phyloP scores from a whole-genome alignment of 2,329 filamentous ascomycete species.

The Aureobasidium uvarum region DNA sequence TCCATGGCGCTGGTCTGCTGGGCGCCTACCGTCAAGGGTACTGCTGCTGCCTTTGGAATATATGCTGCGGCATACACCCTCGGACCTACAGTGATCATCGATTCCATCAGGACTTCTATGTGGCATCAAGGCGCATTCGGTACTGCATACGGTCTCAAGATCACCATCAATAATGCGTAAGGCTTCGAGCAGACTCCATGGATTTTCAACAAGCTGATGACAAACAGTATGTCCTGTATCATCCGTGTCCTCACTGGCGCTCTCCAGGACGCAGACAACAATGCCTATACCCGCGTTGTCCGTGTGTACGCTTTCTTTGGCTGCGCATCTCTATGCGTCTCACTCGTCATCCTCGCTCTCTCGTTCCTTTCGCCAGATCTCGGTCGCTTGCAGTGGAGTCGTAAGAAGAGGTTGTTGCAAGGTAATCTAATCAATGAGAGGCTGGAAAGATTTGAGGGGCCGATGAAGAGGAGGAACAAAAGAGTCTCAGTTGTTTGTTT shows the following conservation, averaged over 20 bases:
- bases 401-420: conserved; percentile 51
- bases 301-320: conserved; percentile 58
- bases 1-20: conserved; percentile 58
- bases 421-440: conserved; percentile 48
- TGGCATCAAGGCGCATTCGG: conserved; percentile 62
- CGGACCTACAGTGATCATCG: conserved; percentile 60
- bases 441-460: conserved; percentile 45
- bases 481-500: conserved; percentile 47
- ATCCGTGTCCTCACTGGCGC: conserved; percentile 57
- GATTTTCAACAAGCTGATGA: background rate
- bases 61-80: conserved; percentile 57
- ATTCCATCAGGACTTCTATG: conserved; percentile 59
- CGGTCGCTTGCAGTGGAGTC: conserved; percentile 57
- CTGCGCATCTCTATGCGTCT: conserved; percentile 50
- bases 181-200: conserved; percentile 22
- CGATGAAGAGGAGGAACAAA: conserved; percentile 42
- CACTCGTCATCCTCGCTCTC: conserved; percentile 42
- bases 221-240: conserved; percentile 57
- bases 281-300: conserved; percentile 57
- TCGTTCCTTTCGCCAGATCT: conserved; percentile 47
- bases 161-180: conserved; percentile 60
- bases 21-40: conserved; percentile 51
- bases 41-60: conserved; percentile 59
- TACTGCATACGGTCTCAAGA: conserved; percentile 59
- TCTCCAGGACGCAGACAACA: conserved; percentile 58